phyloP scores from a whole-genome alignment of 225 moss, liverwort and hornwort species.

The Marchantia paleacea region DNA sequence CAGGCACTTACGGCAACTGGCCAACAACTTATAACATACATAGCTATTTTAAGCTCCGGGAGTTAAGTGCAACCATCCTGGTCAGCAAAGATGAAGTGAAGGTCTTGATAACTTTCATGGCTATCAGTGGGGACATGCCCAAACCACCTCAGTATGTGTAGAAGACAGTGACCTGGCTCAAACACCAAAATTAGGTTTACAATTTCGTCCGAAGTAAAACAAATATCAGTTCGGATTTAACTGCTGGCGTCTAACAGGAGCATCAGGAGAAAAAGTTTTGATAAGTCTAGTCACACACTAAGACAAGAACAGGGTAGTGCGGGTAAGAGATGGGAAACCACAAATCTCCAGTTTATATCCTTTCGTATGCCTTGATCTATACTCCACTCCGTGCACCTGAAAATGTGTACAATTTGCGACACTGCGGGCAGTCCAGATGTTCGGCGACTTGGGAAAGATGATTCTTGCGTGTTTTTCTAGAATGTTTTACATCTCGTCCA shows the following conservation, averaged over 20 bases:
- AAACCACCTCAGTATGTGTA: not conserved
- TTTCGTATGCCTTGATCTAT: conserved; percentile 6
- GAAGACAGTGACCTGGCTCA: not conserved
- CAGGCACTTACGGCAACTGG: too few species aligned
- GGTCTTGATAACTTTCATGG: too few species aligned
- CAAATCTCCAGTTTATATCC: conserved; percentile 8
- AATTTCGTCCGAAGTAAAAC: not conserved
- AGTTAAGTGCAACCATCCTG: too few species aligned
- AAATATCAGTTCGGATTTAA: not conserved
- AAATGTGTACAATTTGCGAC: not conserved
- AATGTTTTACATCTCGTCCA: not conserved
- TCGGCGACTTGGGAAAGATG: conserved; percentile 1
- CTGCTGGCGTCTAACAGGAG: not conserved
- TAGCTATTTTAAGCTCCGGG: too few species aligned
- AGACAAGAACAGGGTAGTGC: not conserved
- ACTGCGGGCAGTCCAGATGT: conserved; percentile 1
- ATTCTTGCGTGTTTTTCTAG: not conserved
- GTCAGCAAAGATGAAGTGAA: too few species aligned
- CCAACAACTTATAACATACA: too few species aligned
- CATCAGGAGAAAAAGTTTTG: not conserved
- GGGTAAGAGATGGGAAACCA: conserved; percentile 1
- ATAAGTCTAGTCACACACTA: conserved; percentile 3
- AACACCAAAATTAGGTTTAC: conserved; percentile 1
- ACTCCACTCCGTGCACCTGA: not conserved
- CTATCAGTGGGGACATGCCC: not conserved